These are phyloP conservation scores for Boletus sp. DNA, from an alignment of 1,284 basidiomycete genomes.

Conservation along the genomic window DNA sequence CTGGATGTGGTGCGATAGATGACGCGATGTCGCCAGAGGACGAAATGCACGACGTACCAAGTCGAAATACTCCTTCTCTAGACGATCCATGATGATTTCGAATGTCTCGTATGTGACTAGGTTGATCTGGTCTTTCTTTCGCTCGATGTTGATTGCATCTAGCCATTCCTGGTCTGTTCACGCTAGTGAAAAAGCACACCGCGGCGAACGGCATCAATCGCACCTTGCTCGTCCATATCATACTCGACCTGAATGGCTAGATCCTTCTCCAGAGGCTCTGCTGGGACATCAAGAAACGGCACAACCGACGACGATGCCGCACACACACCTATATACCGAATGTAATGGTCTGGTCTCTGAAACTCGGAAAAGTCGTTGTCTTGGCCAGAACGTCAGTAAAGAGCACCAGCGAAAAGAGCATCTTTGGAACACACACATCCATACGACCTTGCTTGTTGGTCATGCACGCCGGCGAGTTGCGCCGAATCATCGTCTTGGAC, in stretches of 20 bases:
- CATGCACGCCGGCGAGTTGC: constrained; percentile 51
- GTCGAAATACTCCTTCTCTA: constrained; percentile 99
- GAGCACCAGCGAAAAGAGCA: background rate
- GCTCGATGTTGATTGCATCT: constrained; percentile 78
- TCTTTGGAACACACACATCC: constrained; percentile 46
- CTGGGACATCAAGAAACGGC: constrained; percentile 7
- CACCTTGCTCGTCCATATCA: constrained; percentile 99
- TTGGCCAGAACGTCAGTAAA: constrained; percentile 30
- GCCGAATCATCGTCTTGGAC: constrained; percentile 56
- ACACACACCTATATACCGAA: constrained; percentile 78
- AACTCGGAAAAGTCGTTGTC: constrained; percentile 82
- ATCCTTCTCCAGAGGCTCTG: constrained; percentile 92
- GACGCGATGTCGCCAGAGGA: background rate
- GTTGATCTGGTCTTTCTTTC: constrained; percentile 75
- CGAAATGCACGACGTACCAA: constrained; percentile 53
- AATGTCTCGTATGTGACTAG: constrained; percentile 83
- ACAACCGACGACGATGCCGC: background rate
- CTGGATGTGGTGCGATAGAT: constrained; percentile 38
- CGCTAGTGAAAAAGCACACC: too few species aligned
- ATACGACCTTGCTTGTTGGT: constrained; percentile 51
- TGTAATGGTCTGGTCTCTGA: constrained; percentile 78
- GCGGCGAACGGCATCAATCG: too few species aligned
- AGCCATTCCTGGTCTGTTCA: constrained; percentile 96
- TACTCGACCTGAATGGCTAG: constrained; percentile 94
- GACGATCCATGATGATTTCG: constrained; percentile 93